Evolutionary conservation across 1,139 yeast genomes (phyloP).

Genomic region (Entelexis paramagnoliae): DNA sequence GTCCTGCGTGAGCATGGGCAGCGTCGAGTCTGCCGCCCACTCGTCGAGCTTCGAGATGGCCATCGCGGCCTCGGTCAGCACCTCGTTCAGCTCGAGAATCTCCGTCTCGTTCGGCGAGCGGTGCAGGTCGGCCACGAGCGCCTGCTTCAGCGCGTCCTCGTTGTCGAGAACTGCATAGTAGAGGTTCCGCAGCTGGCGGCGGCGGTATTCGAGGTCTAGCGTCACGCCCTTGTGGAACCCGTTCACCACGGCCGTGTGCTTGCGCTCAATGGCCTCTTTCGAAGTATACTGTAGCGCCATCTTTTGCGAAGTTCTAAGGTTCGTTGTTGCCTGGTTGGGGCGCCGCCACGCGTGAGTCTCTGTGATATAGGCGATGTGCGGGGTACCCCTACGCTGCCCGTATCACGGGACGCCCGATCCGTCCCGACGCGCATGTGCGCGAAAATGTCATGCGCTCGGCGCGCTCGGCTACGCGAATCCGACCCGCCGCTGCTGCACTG

Average conservation of each 20-base stretch:
- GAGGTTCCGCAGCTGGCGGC: conserved; percentile 55
- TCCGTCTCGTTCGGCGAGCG: conserved; percentile 54
- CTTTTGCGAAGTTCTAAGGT: too few relatives aligned
- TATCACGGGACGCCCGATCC: background rate
- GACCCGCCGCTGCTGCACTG: background rate
- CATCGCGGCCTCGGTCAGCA: conserved; percentile 48
- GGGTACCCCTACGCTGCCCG: conserved; percentile 1
- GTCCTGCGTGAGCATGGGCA: conserved; percentile 39
- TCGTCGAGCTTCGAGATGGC: conserved; percentile 50
- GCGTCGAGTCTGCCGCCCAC: conserved; percentile 51
- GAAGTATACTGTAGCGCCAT: conserved; percentile 34
- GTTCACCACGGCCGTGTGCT: conserved; percentile 37
- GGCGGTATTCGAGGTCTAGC: conserved; percentile 47
- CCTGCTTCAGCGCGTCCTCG: conserved; percentile 44
- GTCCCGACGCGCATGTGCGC: conserved; percentile 4
- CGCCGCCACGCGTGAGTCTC: too few relatives aligned
- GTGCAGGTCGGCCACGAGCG: conserved; percentile 56
- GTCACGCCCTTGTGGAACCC: conserved; percentile 44
- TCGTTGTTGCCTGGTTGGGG: background rate
- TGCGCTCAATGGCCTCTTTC: conserved; percentile 40
- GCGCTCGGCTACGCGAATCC: background rate
- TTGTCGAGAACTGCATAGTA: conserved; percentile 59
- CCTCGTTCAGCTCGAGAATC: conserved; percentile 45
- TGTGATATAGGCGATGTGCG: background rate
- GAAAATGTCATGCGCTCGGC: background rate